phyloP scores from a whole-genome alignment of 805 yeast species.

The Isabelozyma heimii region DNA sequence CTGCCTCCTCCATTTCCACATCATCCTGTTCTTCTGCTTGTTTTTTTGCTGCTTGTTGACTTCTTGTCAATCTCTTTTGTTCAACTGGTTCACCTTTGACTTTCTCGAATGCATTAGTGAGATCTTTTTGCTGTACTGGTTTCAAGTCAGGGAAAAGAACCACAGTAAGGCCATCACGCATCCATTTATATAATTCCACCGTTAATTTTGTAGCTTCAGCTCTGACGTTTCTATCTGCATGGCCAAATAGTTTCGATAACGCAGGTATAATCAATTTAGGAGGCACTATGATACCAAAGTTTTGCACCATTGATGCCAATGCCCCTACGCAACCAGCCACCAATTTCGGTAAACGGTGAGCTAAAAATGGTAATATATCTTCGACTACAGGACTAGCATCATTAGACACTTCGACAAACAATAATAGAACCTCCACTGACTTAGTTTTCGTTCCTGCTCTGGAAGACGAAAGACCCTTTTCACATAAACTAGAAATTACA shows the following conservation, averaged over 20 bases:
- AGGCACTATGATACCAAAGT: slow-evolving; percentile 57
- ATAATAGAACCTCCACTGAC: slow-evolving; percentile 59
- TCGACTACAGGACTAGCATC: slow-evolving; percentile 66
- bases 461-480: slow-evolving; percentile 76
- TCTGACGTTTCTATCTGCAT: slow-evolving; percentile 85
- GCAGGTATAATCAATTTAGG: slow-evolving; percentile 56
- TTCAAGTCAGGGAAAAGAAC: slow-evolving; percentile 69
- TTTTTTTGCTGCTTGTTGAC: slow-evolving; percentile 47
- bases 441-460: slow-evolving; percentile 72
- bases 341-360: slow-evolving; percentile 71
- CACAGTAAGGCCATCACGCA: slow-evolving; percentile 60
- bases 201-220: slow-evolving; percentile 70
- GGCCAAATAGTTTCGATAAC: slow-evolving; percentile 71
- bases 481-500: slow-evolving; percentile 57
- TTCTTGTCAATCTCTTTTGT: slow-evolving; percentile 55
- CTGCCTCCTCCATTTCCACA: slow-evolving; percentile 30
- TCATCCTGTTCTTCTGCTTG: slow-evolving; percentile 20
- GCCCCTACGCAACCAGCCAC: slow-evolving; percentile 66
- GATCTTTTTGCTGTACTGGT: slow-evolving; percentile 88
- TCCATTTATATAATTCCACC: slow-evolving; percentile 69
- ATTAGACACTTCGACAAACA: slow-evolving; percentile 60
- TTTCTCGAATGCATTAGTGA: slow-evolving; percentile 63
- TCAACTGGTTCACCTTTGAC: slow-evolving; percentile 40
- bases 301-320: slow-evolving; percentile 50
- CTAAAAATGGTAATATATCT: slow-evolving; percentile 57